Conservation (phyloP, 2,329 filamentous ascomycete species). For the Zymoseptoria crescenta region DNA sequence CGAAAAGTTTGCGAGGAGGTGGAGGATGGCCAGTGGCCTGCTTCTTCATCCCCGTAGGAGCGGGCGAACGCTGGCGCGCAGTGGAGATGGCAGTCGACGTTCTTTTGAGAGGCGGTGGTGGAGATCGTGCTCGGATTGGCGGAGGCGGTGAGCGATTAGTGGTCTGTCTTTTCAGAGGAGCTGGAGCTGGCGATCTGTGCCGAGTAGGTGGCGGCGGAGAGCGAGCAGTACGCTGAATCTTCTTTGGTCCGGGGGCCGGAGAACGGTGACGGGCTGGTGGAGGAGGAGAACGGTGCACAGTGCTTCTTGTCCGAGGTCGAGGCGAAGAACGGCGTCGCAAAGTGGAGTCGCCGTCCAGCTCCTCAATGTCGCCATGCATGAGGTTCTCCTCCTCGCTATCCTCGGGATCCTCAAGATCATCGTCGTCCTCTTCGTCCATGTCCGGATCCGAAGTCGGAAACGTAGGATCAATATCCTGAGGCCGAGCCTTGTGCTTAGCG, state of each 20-base stretch:
- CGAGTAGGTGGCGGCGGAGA: slow-evolving; percentile 9
- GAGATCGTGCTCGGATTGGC: background rate
- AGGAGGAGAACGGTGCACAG: slow-evolving; percentile 28
- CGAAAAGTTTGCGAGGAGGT: slow-evolving; percentile 52
- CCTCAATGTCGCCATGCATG: slow-evolving; percentile 51
- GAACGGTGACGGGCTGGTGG: slow-evolving; percentile 28
- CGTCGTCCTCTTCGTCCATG: slow-evolving; percentile 66
- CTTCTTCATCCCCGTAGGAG: background rate
- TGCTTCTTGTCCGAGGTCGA: slow-evolving; percentile 10
- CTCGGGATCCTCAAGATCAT: slow-evolving; percentile 49
- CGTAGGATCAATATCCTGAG: slow-evolving; percentile 96
- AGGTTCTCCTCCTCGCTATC: slow-evolving; percentile 58
- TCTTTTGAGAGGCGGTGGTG: background rate
- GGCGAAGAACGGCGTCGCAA: slow-evolving; percentile 30
- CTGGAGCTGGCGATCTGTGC: background rate
- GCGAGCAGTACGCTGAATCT: slow-evolving; percentile 32
- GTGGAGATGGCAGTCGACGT: background rate
- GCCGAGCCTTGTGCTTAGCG: slow-evolving; percentile 71
- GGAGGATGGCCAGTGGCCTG: slow-evolving; percentile 26
- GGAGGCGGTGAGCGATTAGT: slow-evolving; percentile 19
- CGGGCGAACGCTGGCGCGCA: background rate
- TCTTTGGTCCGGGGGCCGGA: slow-evolving; percentile 34
- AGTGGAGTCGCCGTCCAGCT: slow-evolving; percentile 30
- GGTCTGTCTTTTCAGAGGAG: slow-evolving; percentile 1
- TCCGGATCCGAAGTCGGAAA: slow-evolving; percentile 94